Evolutionary conservation across 148 eudicot species (phyloP), one percentile per base, ranked within the genome.

Genomic region (Euryodendron excelsum): DNA sequence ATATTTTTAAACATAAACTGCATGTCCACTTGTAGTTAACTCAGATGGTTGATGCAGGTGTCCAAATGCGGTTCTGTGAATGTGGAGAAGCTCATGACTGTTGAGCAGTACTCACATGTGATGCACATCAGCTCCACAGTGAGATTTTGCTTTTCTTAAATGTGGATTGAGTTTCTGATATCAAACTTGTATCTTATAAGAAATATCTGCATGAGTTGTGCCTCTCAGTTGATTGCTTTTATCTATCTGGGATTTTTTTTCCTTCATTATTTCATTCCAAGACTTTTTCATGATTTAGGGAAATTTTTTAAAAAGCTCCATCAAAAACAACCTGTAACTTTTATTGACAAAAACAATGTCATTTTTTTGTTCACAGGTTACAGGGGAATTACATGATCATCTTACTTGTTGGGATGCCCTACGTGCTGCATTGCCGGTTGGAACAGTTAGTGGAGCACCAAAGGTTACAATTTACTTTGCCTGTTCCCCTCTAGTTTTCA

Each of bases 111-210:
- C 79, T 93, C 98, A 56, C 99, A 96, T 72, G 99, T 96, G 85
- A 96, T 96, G 99, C 99, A 96, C 74, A 91, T 93, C 63, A 95
- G 99, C 86, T 95, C 99, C 76, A 95, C 98, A 34, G 98, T 95
- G 77, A 93, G 93, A 84, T 48, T 62, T 62, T 18, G 30, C 69
- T 78, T 63, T 53, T 39, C 61, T 27, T 75, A 27, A 23, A 39
- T n/a, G 27, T 37, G 25, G 68, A 37, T 75, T 75, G 55, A 25
- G 50, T 55, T 74, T 55, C 45, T 72, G 30, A 31, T 56, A 9
- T 60, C 68, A 75, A 14, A 25, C 34, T 8, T 53, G 20, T 73
- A 3, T 34, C 18, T 53, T 72, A 14, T n/a, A n/a, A n/a, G n/a
- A n/a, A n/a, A n/a, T n/a, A n/a, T n/a, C n/a, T n/a, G n/a, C n/a